Conservation (phyloP, 352 stramenopile species). For the Phytophthora pini region DNA sequence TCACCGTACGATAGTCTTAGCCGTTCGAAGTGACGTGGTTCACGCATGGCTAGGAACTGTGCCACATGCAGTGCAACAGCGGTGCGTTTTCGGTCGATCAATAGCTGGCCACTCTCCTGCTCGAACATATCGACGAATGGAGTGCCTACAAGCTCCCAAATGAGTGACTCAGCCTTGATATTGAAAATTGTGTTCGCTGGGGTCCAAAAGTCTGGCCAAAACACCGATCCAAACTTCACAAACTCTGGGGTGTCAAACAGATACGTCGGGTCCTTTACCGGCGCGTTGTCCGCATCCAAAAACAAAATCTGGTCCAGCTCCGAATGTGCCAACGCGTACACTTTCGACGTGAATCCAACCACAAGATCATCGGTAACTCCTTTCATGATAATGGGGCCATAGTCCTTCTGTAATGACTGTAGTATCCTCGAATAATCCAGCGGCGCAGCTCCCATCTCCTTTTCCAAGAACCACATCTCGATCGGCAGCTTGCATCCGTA, state of each 20-base stretch:
- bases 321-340: constrained; percentile 53
- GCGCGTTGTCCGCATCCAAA: constrained; percentile 81
- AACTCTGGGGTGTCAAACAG: constrained; percentile 76
- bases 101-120: constrained; percentile 77
- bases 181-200: constrained; percentile 75
- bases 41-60: constrained; percentile 49
- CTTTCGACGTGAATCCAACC: constrained; percentile 61
- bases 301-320: constrained; percentile 61
- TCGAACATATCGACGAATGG: constrained; percentile 87
- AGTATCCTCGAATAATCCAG: constrained; percentile 34
- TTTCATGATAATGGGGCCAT: constrained; percentile 32
- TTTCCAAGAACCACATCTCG: constrained; percentile 56
- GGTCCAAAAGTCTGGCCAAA: constrained; percentile 87
- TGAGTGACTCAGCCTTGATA: constrained; percentile 48
- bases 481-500: constrained; percentile 50
- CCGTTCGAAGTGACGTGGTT: constrained; percentile 38
- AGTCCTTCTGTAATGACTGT: constrained; percentile 28
- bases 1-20: constrained; percentile 53
- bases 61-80: constrained; percentile 27
- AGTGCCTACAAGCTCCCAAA: constrained; percentile 79
- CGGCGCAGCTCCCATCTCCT: constrained; percentile 35
- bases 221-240: constrained; percentile 53
- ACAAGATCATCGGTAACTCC: constrained; percentile 38
- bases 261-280: constrained; percentile 80
- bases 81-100: constrained; percentile 53